Evolutionary conservation across 495 filamentous ascomycete species (phyloP).

Genomic region (Tuber aestivum): DNA sequence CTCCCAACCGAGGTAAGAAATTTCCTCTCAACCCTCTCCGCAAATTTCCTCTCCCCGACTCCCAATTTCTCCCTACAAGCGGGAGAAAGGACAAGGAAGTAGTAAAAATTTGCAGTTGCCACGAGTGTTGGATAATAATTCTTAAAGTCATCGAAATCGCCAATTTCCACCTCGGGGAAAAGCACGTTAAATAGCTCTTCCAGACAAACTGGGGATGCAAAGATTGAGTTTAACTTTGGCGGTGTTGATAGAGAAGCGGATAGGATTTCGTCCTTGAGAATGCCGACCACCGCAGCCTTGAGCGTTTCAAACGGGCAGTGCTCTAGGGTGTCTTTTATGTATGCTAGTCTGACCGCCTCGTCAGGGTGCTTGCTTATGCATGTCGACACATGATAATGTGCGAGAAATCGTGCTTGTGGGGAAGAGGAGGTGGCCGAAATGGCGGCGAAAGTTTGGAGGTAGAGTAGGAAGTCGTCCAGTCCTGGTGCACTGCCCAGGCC

Average conservation of each 20-base stretch:
- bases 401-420: slow-evolving; percentile 62
- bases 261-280: slow-evolving; percentile 76
- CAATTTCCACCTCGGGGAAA: slow-evolving; percentile 39
- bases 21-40: slow-evolving; percentile 46
- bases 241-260: slow-evolving; percentile 32
- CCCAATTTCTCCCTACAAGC: slow-evolving; percentile 19
- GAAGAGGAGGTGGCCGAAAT: slow-evolving; percentile 63
- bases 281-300: slow-evolving; percentile 73
- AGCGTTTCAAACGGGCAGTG: slow-evolving; percentile 70
- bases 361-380: slow-evolving; percentile 73
- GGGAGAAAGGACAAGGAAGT: slow-evolving; percentile 45
- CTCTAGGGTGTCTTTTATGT: slow-evolving; percentile 74
- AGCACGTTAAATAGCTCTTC: slow-evolving; percentile 33
- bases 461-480: slow-evolving; percentile 50
- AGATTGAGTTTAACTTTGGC: slow-evolving; percentile 27
- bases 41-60: slow-evolving; percentile 16
- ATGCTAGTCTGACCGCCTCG: slow-evolving; percentile 60
- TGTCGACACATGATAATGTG: slow-evolving; percentile 65
- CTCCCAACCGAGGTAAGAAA: slow-evolving; percentile 52
- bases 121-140: slow-evolving; percentile 48
- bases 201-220: slow-evolving; percentile 31
- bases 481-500: slow-evolving; percentile 43
- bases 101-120: slow-evolving; percentile 52
- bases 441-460: slow-evolving; percentile 58
- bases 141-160: slow-evolving; percentile 46